Evolutionary conservation across 768 basidiomycete species (phyloP).

Genomic region (Dioszegia hungarica): DNA sequence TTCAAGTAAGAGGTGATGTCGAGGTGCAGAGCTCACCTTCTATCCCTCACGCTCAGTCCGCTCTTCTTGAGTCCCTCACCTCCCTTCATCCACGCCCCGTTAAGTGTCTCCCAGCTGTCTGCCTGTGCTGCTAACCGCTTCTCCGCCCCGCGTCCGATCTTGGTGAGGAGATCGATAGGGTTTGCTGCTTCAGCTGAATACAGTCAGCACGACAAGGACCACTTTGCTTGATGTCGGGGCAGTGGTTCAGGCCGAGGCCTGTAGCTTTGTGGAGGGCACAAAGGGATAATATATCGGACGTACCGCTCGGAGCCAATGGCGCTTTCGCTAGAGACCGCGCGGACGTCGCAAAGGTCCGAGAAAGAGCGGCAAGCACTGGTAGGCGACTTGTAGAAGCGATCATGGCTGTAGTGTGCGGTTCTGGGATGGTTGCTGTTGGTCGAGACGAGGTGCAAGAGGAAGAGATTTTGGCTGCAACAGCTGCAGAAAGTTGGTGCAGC

Average conservation of each 20-base stretch:
- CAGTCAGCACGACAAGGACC: conserved; percentile 1
- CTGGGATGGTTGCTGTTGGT: no score
- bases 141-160: conserved; percentile 33
- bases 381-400: not conserved
- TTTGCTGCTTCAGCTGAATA: conserved; percentile 21
- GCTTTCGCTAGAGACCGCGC: conserved; percentile 8
- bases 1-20: no score
- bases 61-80: conserved; percentile 23
- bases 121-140: conserved; percentile 25
- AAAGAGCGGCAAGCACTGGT: not conserved
- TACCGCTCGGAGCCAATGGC: conserved; percentile 8
- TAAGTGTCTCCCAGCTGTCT: conserved; percentile 36
- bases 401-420: not conserved
- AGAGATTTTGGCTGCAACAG: no score
- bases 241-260: no score
- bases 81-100: conserved; percentile 28
- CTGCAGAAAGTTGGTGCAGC: no score
- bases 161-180: conserved; percentile 24
- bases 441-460: no score
- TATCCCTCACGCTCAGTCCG: conserved; percentile 31
- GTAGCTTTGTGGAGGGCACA: no score
- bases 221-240: no score
- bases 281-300: no score
- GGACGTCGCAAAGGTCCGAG: not conserved
- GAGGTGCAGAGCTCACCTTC: conserved; percentile 24